phyloP scores from a whole-genome alignment of 2,329 filamentous ascomycete genomes.

The Aureobasidium sp. region DNA sequence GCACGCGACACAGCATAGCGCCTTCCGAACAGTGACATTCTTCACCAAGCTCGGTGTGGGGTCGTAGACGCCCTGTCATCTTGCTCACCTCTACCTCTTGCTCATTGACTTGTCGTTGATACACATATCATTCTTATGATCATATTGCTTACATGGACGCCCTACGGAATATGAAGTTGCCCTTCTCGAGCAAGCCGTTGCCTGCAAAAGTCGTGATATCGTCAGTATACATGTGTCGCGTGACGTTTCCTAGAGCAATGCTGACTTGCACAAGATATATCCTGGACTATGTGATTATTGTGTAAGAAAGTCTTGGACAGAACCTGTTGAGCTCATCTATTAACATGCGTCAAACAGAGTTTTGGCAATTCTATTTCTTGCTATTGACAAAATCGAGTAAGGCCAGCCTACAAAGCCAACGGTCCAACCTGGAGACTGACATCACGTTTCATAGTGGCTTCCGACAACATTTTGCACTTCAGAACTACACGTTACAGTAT shows the following conservation, averaged over 20 bases:
- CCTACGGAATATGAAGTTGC: constrained; percentile 33
- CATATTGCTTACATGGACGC: not conserved
- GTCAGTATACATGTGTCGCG: constrained; percentile 31
- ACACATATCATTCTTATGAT: not conserved
- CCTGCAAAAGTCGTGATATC: constrained; percentile 46
- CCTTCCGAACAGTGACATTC: not conserved
- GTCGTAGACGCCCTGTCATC: not conserved
- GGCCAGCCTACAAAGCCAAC: not conserved
- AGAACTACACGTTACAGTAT: constrained; percentile 53
- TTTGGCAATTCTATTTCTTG: constrained; percentile 45
- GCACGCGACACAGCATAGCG: not conserved
- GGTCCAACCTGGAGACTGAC: not conserved
- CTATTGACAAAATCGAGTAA: constrained; percentile 46
- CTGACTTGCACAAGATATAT: constrained; percentile 41
- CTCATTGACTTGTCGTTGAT: not conserved
- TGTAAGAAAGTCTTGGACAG: constrained; percentile 34
- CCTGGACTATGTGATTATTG: constrained; percentile 52
- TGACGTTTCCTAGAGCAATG: not conserved
- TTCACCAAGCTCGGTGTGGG: not conserved
- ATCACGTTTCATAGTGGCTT: constrained; percentile 29
- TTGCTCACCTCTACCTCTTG: not conserved
- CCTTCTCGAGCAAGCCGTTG: constrained; percentile 48
- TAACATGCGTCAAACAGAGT: constrained; percentile 31
- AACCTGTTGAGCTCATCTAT: not conserved
- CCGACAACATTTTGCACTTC: constrained; percentile 52